Evolutionary conservation across 495 filamentous ascomycete species (phyloP).

Genomic region (Neurospora sp.): DNA sequence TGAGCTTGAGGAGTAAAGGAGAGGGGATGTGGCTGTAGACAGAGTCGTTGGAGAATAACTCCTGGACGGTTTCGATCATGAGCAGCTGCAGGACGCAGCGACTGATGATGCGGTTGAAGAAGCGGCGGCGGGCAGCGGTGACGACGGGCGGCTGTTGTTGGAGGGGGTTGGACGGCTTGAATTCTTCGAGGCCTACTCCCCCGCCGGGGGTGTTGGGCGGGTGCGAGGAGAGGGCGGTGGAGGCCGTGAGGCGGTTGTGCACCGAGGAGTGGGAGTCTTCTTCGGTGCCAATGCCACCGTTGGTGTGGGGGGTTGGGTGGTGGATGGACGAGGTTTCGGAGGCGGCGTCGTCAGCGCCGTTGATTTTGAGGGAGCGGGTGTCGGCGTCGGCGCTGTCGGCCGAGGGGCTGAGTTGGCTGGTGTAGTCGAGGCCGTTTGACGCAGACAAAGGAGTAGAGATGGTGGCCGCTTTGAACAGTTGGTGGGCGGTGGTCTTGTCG

Average conservation of each 20-base stretch:
- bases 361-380: constrained; percentile 52
- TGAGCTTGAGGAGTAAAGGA: constrained; percentile 75
- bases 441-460: constrained; percentile 38
- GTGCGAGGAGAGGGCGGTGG: constrained; percentile 14
- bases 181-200: constrained; percentile 65
- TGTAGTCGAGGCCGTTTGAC: constrained; percentile 34
- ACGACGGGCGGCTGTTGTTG: constrained; percentile 85
- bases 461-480: constrained; percentile 80
- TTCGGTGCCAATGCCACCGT: constrained; percentile 22
- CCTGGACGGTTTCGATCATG: constrained; percentile 98
- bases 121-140: constrained; percentile 83
- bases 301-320: constrained; percentile 12
- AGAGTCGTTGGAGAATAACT: constrained; percentile 93
- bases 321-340: constrained; percentile 17
- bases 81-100: constrained; percentile 94
- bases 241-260: constrained; percentile 2
- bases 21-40: constrained; percentile 93
- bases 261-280: constrained; percentile 7
- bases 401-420: constrained; percentile 29
- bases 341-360: constrained; percentile 35
- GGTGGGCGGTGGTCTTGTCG: constrained; percentile 83
- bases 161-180: constrained; percentile 59
- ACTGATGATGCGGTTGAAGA: constrained; percentile 99
- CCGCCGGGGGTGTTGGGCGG: constrained; percentile 11
- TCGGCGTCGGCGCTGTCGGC: constrained; percentile 29